phyloP scores from a whole-genome alignment of 345 rosid species.

The Physaria fendleri region DNA sequence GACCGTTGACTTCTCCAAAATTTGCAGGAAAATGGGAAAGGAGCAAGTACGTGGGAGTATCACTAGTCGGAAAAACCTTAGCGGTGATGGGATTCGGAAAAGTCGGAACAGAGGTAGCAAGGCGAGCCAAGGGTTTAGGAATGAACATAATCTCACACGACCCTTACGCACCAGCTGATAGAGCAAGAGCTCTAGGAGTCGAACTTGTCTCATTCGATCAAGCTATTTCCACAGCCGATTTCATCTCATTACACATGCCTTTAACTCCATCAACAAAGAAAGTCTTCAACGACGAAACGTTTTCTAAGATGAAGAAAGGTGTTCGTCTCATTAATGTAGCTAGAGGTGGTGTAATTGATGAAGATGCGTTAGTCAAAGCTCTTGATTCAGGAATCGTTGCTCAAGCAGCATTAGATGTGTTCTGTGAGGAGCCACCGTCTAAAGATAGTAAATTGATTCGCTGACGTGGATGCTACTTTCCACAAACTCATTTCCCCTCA shows the following conservation, averaged over 20 bases:
- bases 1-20: background rate
- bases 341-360: constrained; percentile 84
- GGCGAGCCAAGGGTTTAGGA: constrained; percentile 79
- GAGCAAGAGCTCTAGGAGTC: constrained; percentile 76
- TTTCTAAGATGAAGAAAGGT: constrained; percentile 68
- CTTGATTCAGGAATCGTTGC: constrained; percentile 79
- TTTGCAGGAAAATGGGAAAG: constrained; percentile 73
- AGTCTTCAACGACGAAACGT: constrained; percentile 56
- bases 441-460: constrained; percentile 59
- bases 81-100: constrained; percentile 90
- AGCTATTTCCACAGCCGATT: constrained; percentile 65
- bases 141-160: constrained; percentile 83
- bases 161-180: constrained; percentile 75
- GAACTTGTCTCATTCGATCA: constrained; percentile 73
- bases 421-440: constrained; percentile 63
- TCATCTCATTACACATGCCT: constrained; percentile 82
- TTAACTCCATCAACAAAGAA: constrained; percentile 55
- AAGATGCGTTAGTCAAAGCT: constrained; percentile 74
- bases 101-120: constrained; percentile 83
- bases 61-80: constrained; percentile 69
- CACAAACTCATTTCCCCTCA: too few species aligned
- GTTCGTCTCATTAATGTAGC: constrained; percentile 82
- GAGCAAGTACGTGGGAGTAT: constrained; percentile 76
- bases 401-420: constrained; percentile 84
- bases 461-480: too few species aligned